Base-by-base conservation (phyloP, 495 filamentous ascomycete species). In the Venustampulla echinocandica region DNA sequence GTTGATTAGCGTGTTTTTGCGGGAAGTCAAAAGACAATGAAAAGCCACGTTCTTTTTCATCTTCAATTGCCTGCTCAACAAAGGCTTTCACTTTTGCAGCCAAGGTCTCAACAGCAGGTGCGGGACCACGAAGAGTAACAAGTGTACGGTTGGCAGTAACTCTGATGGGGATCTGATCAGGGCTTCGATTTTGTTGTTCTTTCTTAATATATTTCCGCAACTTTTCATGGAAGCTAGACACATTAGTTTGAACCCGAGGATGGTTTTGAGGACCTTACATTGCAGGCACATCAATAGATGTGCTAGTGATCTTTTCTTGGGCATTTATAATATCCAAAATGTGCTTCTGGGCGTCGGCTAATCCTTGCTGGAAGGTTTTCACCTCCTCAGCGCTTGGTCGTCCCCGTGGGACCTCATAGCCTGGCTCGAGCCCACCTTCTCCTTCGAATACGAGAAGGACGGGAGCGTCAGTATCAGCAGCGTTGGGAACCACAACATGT, bases 381-480 rank as follows among this genome's bases (percentile, higher is more conserved):
- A 84, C 59, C 28, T 89, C 84, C 14, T 69, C 61, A 15, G 74
- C 60, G 14, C 71, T 74, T 19, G 81, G 74, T 47, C 61, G 61
- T 13, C 54, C 56, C 5, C 69, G 70, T 11, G 90, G 84, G 37
- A 93, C 63, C 55, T 86, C 68, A 54, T 87, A 90, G 6, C 71
- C 64, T 19, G 77, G 57, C 10, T 69, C 68, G 0, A 69, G 62
- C 23, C 74, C 67, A 17, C 68, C 65, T 1, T 73, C 65, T 17
- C 84, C 88, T 61, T 96, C 90, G 55, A 86, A 95, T 9, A 96
- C 84, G 22, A 96, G 72, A 27, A 94, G 70, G 17, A 95, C 68
- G n/a, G 87, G 77, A 28, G 77, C 62, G 30, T 81, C 70, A 22
- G 46, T 13, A 4, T 52, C 46, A 0, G 63, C 44, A 2, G 77